Conservation (phyloP, 192 early-diverging fungal species). For the Allomyces macrogynus region DNA sequence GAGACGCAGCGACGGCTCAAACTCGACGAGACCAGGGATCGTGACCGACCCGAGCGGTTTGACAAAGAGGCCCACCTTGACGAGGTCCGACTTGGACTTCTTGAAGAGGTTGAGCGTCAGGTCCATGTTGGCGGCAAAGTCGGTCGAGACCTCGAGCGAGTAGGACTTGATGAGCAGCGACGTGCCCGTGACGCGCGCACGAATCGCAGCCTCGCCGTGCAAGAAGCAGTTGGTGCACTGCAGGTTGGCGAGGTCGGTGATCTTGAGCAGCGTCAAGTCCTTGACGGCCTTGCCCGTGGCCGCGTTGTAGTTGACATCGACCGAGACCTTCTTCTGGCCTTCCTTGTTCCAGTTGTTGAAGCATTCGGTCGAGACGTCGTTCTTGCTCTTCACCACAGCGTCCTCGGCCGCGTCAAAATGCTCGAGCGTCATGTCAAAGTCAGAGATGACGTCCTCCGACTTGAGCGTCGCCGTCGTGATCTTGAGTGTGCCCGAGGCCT, state of each 20-base stretch:
- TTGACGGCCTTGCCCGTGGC: background rate
- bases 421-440: background rate
- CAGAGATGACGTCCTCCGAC: background rate
- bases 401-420: background rate
- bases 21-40: background rate
- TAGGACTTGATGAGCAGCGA: background rate
- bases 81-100: background rate
- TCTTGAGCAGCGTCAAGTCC: background rate
- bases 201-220: background rate
- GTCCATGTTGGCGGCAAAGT: background rate
- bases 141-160: background rate
- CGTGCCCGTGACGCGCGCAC: background rate
- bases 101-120: background rate
- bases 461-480: background rate
- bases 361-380: background rate
- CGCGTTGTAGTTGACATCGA: background rate
- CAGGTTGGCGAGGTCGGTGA: background rate
- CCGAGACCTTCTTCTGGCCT: background rate
- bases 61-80: background rate
- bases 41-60: background rate
- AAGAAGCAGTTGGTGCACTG: background rate
- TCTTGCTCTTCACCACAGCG: background rate
- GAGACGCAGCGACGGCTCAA: background rate
- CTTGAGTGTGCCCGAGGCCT: background rate
- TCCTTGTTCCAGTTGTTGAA: background rate